phyloP scores from a whole-genome alignment of 176 grass and related monocot species.

The Cenchrus fungigraminus region DNA sequence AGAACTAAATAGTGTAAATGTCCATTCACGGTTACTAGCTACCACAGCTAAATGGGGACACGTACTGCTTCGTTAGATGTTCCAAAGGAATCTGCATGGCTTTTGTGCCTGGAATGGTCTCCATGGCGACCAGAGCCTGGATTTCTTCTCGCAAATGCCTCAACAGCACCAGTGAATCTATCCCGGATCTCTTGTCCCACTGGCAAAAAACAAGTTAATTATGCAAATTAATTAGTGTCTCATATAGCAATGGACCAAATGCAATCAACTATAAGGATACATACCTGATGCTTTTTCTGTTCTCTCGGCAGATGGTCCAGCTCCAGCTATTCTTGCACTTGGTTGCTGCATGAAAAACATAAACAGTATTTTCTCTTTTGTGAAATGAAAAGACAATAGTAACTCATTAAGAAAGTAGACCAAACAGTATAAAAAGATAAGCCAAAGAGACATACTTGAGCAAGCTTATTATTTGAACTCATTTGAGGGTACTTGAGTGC shows the following conservation, averaged over 20 bases:
- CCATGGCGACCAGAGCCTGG: conserved; percentile 55
- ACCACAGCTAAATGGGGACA: not conserved
- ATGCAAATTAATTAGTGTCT: not conserved
- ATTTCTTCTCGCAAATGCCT: conserved; percentile 90
- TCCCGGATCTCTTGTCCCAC: conserved; percentile 92
- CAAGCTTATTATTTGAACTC: conserved; percentile 55
- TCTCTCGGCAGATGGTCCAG: conserved; percentile 62
- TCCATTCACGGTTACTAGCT: not conserved
- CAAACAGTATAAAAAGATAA: conserved; percentile 22
- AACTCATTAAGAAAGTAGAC: conserved; percentile 28
- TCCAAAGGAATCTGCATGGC: conserved; percentile 64
- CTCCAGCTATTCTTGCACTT: conserved; percentile 63
- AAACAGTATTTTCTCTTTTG: not conserved
- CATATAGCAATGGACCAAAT: not conserved
- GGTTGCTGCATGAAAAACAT: conserved; percentile 48
- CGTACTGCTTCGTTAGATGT: conserved; percentile 70
- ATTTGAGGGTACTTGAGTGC: conserved; percentile 77
- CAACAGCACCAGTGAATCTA: conserved; percentile 89
- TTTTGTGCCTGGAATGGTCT: conserved; percentile 70
- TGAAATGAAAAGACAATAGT: conserved; percentile 8
- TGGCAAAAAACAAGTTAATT: conserved; percentile 37
- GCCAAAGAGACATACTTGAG: conserved; percentile 52
- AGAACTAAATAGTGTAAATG: not conserved
- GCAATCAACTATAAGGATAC: conserved; percentile 21
- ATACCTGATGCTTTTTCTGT: conserved; percentile 70